Evolutionary conservation across 345 rosid species (phyloP).

Genomic region (Salix dunnii): DNA sequence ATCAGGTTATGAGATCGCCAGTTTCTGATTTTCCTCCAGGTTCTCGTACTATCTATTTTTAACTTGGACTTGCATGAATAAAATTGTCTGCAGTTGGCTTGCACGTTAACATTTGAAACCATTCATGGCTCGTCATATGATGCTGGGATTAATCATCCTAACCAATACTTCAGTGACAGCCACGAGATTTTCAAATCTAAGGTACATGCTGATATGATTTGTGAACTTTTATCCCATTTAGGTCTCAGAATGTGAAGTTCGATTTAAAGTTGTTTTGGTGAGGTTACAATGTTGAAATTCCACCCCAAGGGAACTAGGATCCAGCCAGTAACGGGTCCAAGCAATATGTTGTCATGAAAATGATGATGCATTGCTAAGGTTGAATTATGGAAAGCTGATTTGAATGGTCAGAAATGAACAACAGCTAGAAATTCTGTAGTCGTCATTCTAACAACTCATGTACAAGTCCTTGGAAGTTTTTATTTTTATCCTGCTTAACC

Average conservation of each 20-base stretch:
- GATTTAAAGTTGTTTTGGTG: not conserved
- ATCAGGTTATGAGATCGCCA: constrained; percentile 52
- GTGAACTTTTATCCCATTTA: not conserved
- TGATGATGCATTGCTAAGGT: not conserved
- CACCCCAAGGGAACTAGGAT: not conserved
- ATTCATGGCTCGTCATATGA: constrained; percentile 64
- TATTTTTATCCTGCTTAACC: not conserved
- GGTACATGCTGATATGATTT: constrained; percentile 28
- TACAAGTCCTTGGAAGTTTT: not conserved
- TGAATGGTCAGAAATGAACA: not conserved
- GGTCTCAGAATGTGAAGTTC: not conserved
- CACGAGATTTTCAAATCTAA: constrained; percentile 62
- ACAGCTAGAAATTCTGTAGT: not conserved
- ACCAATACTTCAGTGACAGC: constrained; percentile 81
- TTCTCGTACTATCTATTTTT: not conserved
- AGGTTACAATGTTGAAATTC: not conserved
- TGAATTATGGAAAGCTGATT: no score
- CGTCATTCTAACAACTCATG: not conserved
- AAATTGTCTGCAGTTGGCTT: constrained; percentile 59
- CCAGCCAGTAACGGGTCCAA: not conserved
- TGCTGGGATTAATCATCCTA: constrained; percentile 90
- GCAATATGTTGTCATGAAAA: not conserved
- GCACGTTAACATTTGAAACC: constrained; percentile 86
- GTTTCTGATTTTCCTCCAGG: constrained; percentile 8
- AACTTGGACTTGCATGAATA: not conserved